phyloP scores from a whole-genome alignment of 805 yeast genomes.

The Candida mattraensis region DNA sequence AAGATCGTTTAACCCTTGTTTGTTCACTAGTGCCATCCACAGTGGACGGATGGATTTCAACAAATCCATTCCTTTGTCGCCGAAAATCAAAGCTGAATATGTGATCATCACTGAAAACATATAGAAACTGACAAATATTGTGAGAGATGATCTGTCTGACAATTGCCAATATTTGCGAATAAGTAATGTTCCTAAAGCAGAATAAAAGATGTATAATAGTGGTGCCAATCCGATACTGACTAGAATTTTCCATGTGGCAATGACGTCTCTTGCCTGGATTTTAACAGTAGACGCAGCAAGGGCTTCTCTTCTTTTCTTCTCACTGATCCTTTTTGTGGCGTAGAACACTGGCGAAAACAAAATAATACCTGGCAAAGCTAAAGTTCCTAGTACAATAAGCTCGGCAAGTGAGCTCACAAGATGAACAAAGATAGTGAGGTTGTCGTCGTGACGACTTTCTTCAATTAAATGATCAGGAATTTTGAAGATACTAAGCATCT shows the following conservation, averaged over 20 bases:
- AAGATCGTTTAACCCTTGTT: constrained; percentile 56
- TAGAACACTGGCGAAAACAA: constrained; percentile 87
- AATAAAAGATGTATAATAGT: constrained; percentile 75
- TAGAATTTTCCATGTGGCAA: constrained; percentile 96
- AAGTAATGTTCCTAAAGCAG: constrained; percentile 53
- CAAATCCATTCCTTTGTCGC: constrained; percentile 91
- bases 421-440: constrained; percentile 23
- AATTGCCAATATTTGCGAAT: constrained; percentile 25
- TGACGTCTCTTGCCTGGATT: constrained; percentile 87
- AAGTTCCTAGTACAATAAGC: constrained; percentile 52
- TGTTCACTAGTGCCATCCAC: constrained; percentile 61
- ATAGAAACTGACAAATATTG: constrained; percentile 49
- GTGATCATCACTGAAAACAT: constrained; percentile 71
- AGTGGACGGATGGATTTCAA: constrained; percentile 82
- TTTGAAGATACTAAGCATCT: constrained; percentile 45
- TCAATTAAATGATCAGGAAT: constrained; percentile 65
- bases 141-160: constrained; percentile 22
- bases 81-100: constrained; percentile 86
- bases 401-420: constrained; percentile 37
- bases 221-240: constrained; percentile 91
- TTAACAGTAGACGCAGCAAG: constrained; percentile 86
- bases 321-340: constrained; percentile 72
- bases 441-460: constrained; percentile 31
- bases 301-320: constrained; percentile 71
- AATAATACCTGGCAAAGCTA: constrained; percentile 86